A percentile compares a stretch with the other conserved stretches of the same genome.
These are phyloP conservation scores for Aspergillus texensis DNA, from an alignment of 2,329 filamentous ascomycete species.

Conservation along the genomic window DNA sequence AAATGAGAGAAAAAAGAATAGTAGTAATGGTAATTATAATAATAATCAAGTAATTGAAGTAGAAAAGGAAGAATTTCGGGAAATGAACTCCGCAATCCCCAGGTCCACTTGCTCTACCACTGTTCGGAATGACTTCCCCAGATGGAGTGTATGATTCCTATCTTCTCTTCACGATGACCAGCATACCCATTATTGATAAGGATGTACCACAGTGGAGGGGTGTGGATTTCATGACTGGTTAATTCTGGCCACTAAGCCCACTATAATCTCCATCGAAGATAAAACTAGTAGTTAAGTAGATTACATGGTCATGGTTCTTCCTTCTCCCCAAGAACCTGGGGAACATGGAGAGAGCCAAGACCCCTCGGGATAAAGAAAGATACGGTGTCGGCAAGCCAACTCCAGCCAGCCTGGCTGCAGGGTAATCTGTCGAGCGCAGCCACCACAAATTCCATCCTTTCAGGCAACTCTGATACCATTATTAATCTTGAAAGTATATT, in stretches of 20 bases:
- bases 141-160: not conserved
- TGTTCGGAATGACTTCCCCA: constrained; percentile 12
- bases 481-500: not conserved
- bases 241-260: no score
- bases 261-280: no score
- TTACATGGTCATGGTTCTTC: not conserved
- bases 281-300: no score
- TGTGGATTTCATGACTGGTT: not conserved
- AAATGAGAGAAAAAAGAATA: not conserved
- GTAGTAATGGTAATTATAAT: no score
- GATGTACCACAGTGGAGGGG: not conserved
- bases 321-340: constrained; percentile 5
- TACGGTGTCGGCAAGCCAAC: constrained; percentile 13
- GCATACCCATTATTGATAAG: not conserved
- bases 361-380: constrained; percentile 17
- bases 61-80: constrained; percentile 14
- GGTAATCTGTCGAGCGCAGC: constrained; percentile 3
- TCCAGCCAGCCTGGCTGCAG: constrained; percentile 8
- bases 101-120: constrained; percentile 15
- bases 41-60: not conserved
- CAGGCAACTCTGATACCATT: constrained; percentile 4
- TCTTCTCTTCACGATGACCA: not conserved
- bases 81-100: constrained; percentile 23
- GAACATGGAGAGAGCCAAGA: not conserved
- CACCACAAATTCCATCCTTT: constrained; percentile 3